Percentiles rank a stretch among this genome's conserved stretches.
Conservation (phyloP, 83 land plant species). For the Larix sibirica region DNA sequence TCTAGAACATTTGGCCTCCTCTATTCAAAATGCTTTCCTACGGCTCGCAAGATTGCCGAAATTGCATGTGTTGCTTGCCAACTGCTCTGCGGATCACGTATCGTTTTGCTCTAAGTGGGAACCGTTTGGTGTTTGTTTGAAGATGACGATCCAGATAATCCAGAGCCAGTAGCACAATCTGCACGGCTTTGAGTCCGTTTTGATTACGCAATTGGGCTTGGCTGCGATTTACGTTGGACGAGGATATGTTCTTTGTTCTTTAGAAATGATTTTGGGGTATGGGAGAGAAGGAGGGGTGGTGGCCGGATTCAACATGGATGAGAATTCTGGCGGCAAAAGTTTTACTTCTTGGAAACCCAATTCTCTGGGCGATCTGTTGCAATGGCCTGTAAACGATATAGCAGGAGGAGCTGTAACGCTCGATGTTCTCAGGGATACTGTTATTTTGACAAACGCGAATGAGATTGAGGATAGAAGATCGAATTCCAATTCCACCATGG, state of each 20-base stretch:
- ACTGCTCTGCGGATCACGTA: not conserved
- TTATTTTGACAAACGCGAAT: no score
- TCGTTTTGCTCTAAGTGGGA: not conserved
- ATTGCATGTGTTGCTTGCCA: not conserved
- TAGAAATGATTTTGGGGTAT: not conserved
- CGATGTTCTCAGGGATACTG: no score
- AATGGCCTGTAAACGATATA: not conserved
- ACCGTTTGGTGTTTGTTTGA: not conserved
- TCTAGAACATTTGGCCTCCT: not conserved
- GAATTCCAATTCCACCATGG: not conserved
- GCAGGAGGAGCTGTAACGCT: no score
- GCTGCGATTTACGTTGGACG: conserved; percentile 1
- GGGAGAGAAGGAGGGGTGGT: not conserved
- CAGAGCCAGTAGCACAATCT: not conserved
- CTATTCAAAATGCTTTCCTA: not conserved
- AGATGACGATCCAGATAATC: not conserved
- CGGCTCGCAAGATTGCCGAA: no score
- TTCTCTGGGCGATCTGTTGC: conserved; percentile 4
- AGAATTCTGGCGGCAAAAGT: no score
- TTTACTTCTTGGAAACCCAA: not conserved
- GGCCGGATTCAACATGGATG: conserved; percentile 5
- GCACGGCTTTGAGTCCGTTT: not conserved
- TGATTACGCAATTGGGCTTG: not conserved
- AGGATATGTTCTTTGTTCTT: no score
- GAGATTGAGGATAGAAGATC: no score